Evolutionary conservation across 495 filamentous ascomycete species (phyloP).

Genomic region (Penicillium riverlandense): DNA sequence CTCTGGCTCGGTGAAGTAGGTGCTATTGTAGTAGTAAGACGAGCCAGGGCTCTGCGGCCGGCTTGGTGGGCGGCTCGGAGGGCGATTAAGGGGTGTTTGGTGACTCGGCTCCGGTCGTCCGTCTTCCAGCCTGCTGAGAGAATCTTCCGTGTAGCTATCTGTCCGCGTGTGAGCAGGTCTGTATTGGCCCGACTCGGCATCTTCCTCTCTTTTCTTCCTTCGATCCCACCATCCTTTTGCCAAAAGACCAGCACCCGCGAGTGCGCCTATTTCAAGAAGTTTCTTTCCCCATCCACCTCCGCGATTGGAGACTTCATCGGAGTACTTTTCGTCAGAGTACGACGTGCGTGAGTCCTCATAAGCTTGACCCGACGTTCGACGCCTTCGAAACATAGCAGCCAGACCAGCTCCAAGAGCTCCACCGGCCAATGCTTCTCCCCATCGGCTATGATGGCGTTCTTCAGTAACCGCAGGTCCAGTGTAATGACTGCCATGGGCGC

Average conservation of each 20-base stretch:
- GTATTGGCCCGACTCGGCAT: constrained; percentile 47
- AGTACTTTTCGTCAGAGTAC: constrained; percentile 57
- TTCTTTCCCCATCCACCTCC: constrained; percentile 55
- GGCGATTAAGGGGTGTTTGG: constrained; percentile 34
- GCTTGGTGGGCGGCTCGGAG: constrained; percentile 32
- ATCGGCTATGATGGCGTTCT: constrained; percentile 25
- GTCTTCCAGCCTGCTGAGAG: constrained; percentile 36
- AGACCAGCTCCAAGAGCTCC: constrained; percentile 56
- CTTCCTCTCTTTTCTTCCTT: constrained; percentile 46
- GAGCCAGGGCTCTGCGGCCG: constrained; percentile 36
- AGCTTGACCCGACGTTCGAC: constrained; percentile 23
- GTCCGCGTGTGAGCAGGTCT: constrained; percentile 34
- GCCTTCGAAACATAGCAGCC: constrained; percentile 48
- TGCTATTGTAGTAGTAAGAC: constrained; percentile 38
- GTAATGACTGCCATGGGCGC: constrained; percentile 50
- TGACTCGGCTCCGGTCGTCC: constrained; percentile 33
- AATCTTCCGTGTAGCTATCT: constrained; percentile 38
- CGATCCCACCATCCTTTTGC: constrained; percentile 59
- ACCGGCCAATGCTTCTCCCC: constrained; percentile 35
- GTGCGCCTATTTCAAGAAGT: constrained; percentile 58
- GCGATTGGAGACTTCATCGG: constrained; percentile 33
- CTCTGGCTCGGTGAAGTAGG: constrained; percentile 32
- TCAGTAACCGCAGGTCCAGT: constrained; percentile 29
- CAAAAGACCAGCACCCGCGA: constrained; percentile 57
- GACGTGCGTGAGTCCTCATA: constrained; percentile 42